Base-by-base conservation (phyloP, 352 stramenopile genomes). In the Aphanomyces euteiches region DNA sequence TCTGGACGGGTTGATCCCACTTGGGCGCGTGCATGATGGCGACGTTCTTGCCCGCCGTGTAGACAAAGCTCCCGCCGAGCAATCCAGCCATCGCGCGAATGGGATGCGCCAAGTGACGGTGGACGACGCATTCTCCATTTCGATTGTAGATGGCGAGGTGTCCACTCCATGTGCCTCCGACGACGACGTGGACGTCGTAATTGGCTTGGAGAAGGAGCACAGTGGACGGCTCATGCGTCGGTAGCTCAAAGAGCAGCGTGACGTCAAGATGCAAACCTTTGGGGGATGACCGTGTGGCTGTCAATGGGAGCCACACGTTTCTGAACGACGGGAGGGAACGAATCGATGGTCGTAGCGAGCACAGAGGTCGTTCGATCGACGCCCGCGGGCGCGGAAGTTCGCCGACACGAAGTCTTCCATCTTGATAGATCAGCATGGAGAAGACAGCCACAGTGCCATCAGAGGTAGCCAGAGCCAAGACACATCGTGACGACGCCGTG, bases 121-220 rank as follows among this genome's bases (percentile, higher is more conserved):
- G 64, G 2, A 36, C 40, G 36, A 70, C 38, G 15, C 47, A 41
- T 0, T 39, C 5, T 4, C 47, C 45, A 36, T 6, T 17, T 8
- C 56, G 48, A 6, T 28, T 19, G 40, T 47, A 63, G 48, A 70
- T 39, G 21, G 36, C 2, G 8, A 70, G n/a, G 15, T 60, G 2
- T 10, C 43, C 64, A 21, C 28, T 19, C 12, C 0, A 3, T 2
- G 64, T 70, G 19, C 34, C 64, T 28, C 28, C 28, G 7, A 64
- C 48, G n/a, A 70, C 64, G 7, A 70, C 36, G 21, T 63, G 39
- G 21, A 70, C 56, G 54, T 70, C 64, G 39, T 70, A 54, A 36
- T 58, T 21, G 7, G 39, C 53, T 70, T 70, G 64, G 7, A 56
- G 28, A 13, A 70, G 40, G 13, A 61, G 17, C 4, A 70, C 47